Conservation (phyloP, 2,329 filamentous ascomycete species). For the Calonectria ilicicola region DNA sequence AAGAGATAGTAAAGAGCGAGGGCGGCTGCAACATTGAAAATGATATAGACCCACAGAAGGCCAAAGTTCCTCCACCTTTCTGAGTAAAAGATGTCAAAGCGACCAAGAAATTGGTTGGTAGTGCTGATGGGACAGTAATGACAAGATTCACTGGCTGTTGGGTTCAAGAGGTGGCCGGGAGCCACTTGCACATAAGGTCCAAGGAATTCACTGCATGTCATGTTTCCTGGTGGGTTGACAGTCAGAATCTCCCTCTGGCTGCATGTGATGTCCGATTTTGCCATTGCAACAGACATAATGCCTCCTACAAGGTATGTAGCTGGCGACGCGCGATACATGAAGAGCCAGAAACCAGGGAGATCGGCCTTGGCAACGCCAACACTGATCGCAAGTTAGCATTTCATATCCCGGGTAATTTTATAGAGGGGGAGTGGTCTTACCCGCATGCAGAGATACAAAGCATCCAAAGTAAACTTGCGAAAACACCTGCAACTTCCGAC, state of each 20-base stretch:
- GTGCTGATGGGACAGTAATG: conserved; percentile 13
- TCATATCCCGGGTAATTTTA: not conserved
- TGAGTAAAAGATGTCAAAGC: conserved; percentile 6
- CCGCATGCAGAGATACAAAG: conserved; percentile 71
- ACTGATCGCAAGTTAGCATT: conserved; percentile 43
- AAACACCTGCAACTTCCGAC: conserved; percentile 65
- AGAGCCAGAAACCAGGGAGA: conserved; percentile 78
- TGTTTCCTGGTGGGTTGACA: conserved; percentile 66
- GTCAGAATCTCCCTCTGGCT: conserved; percentile 71
- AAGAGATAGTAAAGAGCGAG: not conserved
- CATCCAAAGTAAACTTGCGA: conserved; percentile 72
- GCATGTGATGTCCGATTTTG: conserved; percentile 69
- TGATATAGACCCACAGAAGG: conserved; percentile 16
- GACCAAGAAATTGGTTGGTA: not conserved
- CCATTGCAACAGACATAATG: conserved; percentile 72
- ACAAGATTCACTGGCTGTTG: conserved; percentile 1
- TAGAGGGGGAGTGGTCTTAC: conserved; percentile 51
- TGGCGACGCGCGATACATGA: conserved; percentile 78
- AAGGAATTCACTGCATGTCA: conserved; percentile 68
- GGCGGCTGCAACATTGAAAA: conserved; percentile 1
- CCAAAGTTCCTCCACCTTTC: conserved; percentile 24
- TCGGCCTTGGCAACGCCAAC: conserved; percentile 68
- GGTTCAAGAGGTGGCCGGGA: conserved; percentile 57
- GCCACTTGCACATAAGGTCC: conserved; percentile 52
- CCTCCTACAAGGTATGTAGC: conserved; percentile 78